Conservation (phyloP, 2,329 filamentous ascomycete genomes). For the Aureobasidium sp. region DNA sequence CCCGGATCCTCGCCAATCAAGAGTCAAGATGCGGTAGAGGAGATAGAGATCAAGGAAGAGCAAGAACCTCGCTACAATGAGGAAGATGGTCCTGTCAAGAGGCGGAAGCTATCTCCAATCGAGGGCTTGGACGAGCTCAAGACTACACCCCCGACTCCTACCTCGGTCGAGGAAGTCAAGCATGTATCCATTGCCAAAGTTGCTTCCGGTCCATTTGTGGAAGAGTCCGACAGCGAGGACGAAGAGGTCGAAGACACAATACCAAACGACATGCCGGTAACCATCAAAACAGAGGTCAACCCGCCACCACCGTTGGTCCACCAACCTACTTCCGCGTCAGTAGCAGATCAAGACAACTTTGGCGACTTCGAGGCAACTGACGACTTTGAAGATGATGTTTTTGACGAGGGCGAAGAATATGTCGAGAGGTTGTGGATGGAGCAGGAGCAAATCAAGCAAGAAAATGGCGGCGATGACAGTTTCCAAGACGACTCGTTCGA, state of each 20-base stretch:
- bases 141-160: constrained; percentile 29
- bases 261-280: background rate
- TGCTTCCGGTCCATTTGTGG: constrained; percentile 55
- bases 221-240: constrained; percentile 59
- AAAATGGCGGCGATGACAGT: constrained; percentile 36
- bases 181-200: background rate
- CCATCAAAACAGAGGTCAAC: background rate
- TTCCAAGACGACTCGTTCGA: background rate
- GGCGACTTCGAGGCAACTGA: constrained; percentile 44
- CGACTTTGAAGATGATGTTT: constrained; percentile 54
- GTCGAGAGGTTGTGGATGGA: constrained; percentile 59
- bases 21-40: constrained; percentile 16
- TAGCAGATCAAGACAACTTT: constrained; percentile 39
- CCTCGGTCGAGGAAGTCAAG: background rate
- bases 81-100: constrained; percentile 34
- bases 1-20: background rate
- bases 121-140: constrained; percentile 25
- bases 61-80: constrained; percentile 36
- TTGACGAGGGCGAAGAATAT: constrained; percentile 45
- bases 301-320: background rate
- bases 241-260: constrained; percentile 19
- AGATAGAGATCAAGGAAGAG: constrained; percentile 18
- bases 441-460: constrained; percentile 50
- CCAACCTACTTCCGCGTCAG: constrained; percentile 9
- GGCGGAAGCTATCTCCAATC: constrained; percentile 26